Evolutionary conservation across 805 yeast genomes (phyloP), one percentile per base, ranked within the genome.

Genomic region (Lipomyces sp.): DNA sequence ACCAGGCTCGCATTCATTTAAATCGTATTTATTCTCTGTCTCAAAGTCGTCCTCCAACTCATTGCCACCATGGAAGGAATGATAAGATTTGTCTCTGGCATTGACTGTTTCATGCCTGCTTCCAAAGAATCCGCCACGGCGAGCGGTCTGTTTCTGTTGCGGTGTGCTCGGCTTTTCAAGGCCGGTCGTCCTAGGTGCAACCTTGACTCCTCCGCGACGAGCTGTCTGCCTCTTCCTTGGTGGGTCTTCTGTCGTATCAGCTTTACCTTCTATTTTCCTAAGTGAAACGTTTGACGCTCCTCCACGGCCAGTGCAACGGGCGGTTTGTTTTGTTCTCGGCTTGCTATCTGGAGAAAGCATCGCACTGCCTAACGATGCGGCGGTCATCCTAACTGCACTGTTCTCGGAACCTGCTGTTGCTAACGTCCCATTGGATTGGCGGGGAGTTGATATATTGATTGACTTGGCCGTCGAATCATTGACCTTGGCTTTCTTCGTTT

Each of bases 221-320:
- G 53, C 53, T 48, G 53, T 48, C 53, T 48, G 53, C 30, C n/a
- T 48, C 53, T 48, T 48, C 53, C 53, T 48, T 48, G 53, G 53
- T 3, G 53, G 53, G 24, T 48, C 6, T 4, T 48, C 53, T 48
- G 53, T 7, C 30, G 53, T 48, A 48, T 48, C 53, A 48, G 53
- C 53, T n/a, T 48, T 48, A 48, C 2, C 53, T 48, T 48, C 53
- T 48, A 48, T 24, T 48, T 48, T 48, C 53, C 53, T 48, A 48
- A 48, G 53, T 48, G 53, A 5, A 48, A 48, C 53, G n/a, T 48
- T 48, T 29, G 53, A 48, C 53, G 53, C 53, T 48, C 30, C 53
- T 48, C 53, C 53, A 24, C 53, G 53, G 53, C 53, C 53, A 4
- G 53, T 48, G 6, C 53, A 48, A 48, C 53, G 53, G 24, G 53